Base-by-base conservation (phyloP, 2,329 filamentous ascomycete genomes). In the Neonectria faginata region DNA sequence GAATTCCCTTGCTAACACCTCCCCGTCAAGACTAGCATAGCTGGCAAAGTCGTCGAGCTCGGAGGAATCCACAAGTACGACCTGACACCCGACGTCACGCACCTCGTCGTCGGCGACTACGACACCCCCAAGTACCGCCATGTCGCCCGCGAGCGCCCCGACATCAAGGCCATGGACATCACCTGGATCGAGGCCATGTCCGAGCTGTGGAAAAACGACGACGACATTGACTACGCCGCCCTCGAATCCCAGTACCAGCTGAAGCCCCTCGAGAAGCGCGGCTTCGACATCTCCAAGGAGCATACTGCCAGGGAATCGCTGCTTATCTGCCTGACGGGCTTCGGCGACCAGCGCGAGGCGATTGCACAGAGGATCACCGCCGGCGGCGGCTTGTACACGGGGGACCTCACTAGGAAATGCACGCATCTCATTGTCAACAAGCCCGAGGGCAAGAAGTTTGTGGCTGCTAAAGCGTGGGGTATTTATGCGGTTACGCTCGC, bases 111-210 rank as follows among this genome's bases (percentile, higher is more conserved):
- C 66, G 96, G 94, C 77, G 90, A 92, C 73, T 92, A 93, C 74
- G 88, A 95, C 76, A 98, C 95, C 1, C 89, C 92, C 54, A 99
- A 99, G 79, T 99, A 99, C 80, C 91, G 90, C 78, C 97, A 97
- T 83, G 95, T 98, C 74, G 96, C 95, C 58, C 92, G 91, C 75
- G 92, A 95, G 77, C 88, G 96, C 57, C 89, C 91, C 52, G 96
- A 99, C 75, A 90, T 99, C 74, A 89, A 89, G 76, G 90, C 94
- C 54, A 90, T 99, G 81, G 88, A 88, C 47, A 88, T 91, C n/a
- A 86, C 88, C 74, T 99, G 94, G 92, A 86, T 99, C 54, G 89
- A 95, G 60, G 92, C 91, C 16, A 86, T 97, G 18, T 87, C 92
- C 27, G 84, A 90, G 27, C 83, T 89, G 48, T 99, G 96, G 96